Percentiles rank a stretch among this genome's conserved stretches.
These are phyloP conservation scores for Candida adriatica DNA, from an alignment of 805 yeast species.

Conservation along the genomic window DNA sequence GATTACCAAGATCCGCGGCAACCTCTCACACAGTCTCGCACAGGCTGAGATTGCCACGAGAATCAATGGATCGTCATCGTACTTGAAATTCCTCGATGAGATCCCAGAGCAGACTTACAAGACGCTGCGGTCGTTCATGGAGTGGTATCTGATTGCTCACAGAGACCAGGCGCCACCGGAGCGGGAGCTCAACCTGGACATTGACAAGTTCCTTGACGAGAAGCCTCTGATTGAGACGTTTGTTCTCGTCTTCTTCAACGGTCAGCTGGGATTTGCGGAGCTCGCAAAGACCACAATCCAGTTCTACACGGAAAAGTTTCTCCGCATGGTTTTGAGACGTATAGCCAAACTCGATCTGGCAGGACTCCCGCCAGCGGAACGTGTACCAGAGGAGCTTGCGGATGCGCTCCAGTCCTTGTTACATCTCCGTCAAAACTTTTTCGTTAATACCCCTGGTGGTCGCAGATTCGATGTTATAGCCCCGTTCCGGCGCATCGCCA, in stretches of 20 bases:
- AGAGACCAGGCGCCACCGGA: background rate
- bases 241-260: slow-evolving; percentile 4
- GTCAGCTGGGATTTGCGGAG: slow-evolving; percentile 3
- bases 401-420: slow-evolving; percentile 3
- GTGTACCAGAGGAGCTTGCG: background rate
- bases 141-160: slow-evolving; percentile 7
- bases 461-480: slow-evolving; percentile 1
- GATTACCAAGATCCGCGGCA: slow-evolving; percentile 3
- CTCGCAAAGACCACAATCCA: slow-evolving; percentile 2
- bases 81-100: slow-evolving; percentile 26
- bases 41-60: slow-evolving; percentile 57
- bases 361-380: background rate
- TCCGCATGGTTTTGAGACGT: slow-evolving; percentile 1
- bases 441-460: background rate
- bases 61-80: slow-evolving; percentile 31
- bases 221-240: slow-evolving; percentile 7
- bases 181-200: background rate
- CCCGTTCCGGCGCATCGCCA: slow-evolving; percentile 4
- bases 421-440: background rate
- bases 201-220: background rate
- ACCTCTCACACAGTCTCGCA: slow-evolving; percentile 43
- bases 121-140: slow-evolving; percentile 27
- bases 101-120: slow-evolving; percentile 33
- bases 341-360: background rate
- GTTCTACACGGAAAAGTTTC: slow-evolving; percentile 6